Evolutionary conservation across 371 early-diverging fungal species (phyloP), one percentile per base, ranked within the genome.

Genomic region (Thermomucor indicae-seudaticae): DNA sequence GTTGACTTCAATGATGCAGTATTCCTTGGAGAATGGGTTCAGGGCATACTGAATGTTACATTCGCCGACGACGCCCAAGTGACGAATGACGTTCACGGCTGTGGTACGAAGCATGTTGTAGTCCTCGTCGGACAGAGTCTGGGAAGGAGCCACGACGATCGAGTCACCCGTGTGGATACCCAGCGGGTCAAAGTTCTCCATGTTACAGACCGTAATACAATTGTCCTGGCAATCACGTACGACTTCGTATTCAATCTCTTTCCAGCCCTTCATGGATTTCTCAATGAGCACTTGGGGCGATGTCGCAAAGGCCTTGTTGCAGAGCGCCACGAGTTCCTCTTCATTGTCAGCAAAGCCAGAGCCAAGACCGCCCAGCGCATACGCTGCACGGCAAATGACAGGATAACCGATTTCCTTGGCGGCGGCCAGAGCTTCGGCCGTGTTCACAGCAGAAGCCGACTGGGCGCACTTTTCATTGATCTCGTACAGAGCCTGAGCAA

Each of bases 31-130:
- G 57, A 84, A 69, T 22, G 97, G 97, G 75, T 95, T 92, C 44
- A 96, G 78, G n/a, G 95, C 96, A 57, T 96, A 96, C 72, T 96
- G 96, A 50, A 96, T 89, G 70, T 96, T 96, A 83, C 97, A 96
- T 74, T 96, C 97, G 56, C 97, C 97, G 25, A 96, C 85, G 5
- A 96, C 95, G 39, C 96, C 96, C 44, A 96, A 67, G 57, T 89
- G 90, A 52, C 90, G 84, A 43, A 90, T 85, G 32, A 90, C 80
- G 39, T 80, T 80, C 42, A 93, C 86, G 23, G 93, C 93, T 1
- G 93, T 88, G 3, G 91, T 82, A 59, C 97, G 87, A 24, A 96
- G 80, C 95, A 95, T 94, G 72, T 93, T 87, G 78, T 95, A 95
- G 65, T 96, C 97, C 46, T 91, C 91, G 72, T 96, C 95, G 44